Percentiles rank a stretch among this genome's conserved stretches.
Conservation (phyloP, 257 asterid genomes). For the Solanum appendiculatum region DNA sequence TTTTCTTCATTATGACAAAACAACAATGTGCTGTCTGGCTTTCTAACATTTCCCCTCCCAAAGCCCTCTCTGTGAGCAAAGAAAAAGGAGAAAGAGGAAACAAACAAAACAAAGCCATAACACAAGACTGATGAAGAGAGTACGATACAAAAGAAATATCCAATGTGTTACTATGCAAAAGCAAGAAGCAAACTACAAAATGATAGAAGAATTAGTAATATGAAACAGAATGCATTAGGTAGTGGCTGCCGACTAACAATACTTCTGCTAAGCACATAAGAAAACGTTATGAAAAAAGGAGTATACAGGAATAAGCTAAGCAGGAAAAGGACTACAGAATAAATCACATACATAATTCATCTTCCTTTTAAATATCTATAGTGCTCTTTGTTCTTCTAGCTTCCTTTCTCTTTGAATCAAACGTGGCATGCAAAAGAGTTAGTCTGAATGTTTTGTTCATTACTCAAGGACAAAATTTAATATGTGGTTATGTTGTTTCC, state of each 20-base stretch:
- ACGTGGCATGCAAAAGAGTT: neutral
- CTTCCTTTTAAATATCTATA: neutral
- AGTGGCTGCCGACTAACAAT: neutral
- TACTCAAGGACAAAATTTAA: neutral
- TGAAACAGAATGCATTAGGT: neutral
- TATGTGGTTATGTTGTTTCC: neutral
- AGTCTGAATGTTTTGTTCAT: neutral
- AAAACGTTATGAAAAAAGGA: neutral
- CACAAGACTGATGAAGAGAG: neutral
- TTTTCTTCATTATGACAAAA: neutral
- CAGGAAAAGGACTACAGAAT: neutral
- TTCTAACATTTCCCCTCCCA: neutral
- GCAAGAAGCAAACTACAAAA: neutral
- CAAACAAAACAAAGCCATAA: neutral
- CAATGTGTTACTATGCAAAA: neutral
- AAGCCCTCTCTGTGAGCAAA: neutral
- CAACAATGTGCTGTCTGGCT: neutral
- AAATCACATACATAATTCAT: neutral
- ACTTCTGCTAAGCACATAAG: neutral
- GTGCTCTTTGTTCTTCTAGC: neutral
- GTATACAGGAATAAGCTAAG: neutral
- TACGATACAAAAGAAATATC: neutral
- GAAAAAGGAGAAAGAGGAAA: neutral
- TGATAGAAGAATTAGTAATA: neutral
- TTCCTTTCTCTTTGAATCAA: neutral